Base-by-base conservation (phyloP, 768 basidiomycete species). In the Phylloporus sp. region DNA sequence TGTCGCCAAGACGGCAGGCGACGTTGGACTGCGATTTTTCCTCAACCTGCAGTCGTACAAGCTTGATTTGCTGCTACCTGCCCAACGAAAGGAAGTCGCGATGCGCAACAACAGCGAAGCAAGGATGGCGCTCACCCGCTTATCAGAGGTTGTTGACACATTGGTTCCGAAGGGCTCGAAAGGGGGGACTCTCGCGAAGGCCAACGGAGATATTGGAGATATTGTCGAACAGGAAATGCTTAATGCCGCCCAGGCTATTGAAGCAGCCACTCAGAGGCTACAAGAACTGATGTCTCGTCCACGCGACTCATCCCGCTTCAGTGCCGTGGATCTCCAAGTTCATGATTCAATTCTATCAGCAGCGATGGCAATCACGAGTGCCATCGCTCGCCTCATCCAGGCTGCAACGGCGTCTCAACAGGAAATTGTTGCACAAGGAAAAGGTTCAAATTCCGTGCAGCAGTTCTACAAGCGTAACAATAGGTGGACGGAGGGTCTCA, bases 391-490 rank as follows among this genome's bases (percentile, higher is more conserved):
- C 27, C 81, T 99, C 48, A 98, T 99, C 63, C 80, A 87, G 64
- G 95, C 96, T 9, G 96, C 96, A 18, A 96, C 96, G 1, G 94
- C 94, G 29, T 97, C 94, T 41, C 96, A 99, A 67, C 82, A 97
- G 65, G 96, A 99, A 71, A 99, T 99, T 45, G 96, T 97, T 44
- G 84, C 85, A 3, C 86, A 96, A 69, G 96, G 96, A 48, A 89
- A 82, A 65, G 96, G 96, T 8, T 89, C 93, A 17, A 92, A 84
- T 66, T 80, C 93, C 20, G 82, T 76, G 17, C 91, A 95, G 66
- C 95, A 97, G 60, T 99, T 99, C 78, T 99, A 98, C 79, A 99
- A 99, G 74, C 85, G 90, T 50, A 97, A 99, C 81, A 98, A 98
- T 69, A 80, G 96, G 50, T 99, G 96, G 96, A 99, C 96, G 35